Base-by-base conservation (phyloP, 495 filamentous ascomycete species). In the Usnea hakonensis region DNA sequence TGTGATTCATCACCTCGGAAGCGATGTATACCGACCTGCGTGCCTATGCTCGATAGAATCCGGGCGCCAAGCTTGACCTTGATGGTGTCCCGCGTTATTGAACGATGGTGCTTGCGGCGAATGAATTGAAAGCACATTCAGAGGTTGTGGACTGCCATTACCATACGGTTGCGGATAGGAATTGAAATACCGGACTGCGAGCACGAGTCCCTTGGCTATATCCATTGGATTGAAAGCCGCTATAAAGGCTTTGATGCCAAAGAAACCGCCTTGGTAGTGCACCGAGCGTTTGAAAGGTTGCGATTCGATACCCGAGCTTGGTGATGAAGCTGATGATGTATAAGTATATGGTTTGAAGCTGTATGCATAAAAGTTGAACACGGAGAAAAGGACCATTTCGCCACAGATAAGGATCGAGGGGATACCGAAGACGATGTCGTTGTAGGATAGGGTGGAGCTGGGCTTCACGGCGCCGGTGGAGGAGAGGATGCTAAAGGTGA, bases 341-440 rank as follows among this genome's bases (percentile, higher is more conserved):
- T 17, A 14, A 23, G 16, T 35, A 61, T 75, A 75, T 1, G 68
- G 69, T 19, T 54, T 65, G 16, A 62, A 60, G 38, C 57, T 62
- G 62, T 73, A 77, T 5, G 74, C 70, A 33, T 66, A 74, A 60
- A 65, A 68, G 54, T 76, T 69, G 41, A 75, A 70, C 36, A 73
- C 28, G 23, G 71, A 66, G 50, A 75, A 72, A 4, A 71, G 65
- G 1, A 75, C 68, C 71, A 75, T 71, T 50, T 75, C 71, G 44
- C 73, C 44, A 48, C 71, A 75, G 35, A 74, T 71, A 21, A 75
- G 60, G 61, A 77, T 62, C 11, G 60, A 69, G 1, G 71, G 71
- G 16, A 75, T 60, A 9, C 75, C 73, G 50, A 71, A 71, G 33
- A 70, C 63, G 50, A 72, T 50, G 53, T 77, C 75, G 28, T 69